Percentiles rank a stretch among this genome's conserved stretches.
Evolutionary conservation across 1,139 yeast species (phyloP).

Genomic region (Saccharomyces uvarum): DNA sequence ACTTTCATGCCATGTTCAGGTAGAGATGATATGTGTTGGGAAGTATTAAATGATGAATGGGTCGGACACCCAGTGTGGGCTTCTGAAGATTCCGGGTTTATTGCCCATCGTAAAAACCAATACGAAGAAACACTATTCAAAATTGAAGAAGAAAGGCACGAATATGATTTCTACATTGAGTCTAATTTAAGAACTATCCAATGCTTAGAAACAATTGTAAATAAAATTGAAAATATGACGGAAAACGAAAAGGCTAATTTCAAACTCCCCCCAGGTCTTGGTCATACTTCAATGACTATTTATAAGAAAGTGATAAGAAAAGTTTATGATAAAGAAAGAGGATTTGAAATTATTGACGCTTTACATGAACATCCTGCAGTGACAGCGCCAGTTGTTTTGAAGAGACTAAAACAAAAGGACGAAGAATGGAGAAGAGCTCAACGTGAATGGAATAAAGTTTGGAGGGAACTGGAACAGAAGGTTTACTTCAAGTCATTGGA

Average conservation of each 20-base stretch:
- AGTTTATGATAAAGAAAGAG: conserved; percentile 88
- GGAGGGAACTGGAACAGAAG: conserved; percentile 97
- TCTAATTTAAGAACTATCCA: conserved; percentile 91
- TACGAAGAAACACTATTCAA: conserved; percentile 92
- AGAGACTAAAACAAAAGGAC: conserved; percentile 90
- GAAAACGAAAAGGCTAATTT: conserved; percentile 80
- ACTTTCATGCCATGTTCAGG: conserved; percentile 98
- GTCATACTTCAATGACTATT: conserved; percentile 82
- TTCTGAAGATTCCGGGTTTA: conserved; percentile 95
- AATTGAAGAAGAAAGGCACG: conserved; percentile 95
- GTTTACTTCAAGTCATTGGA: conserved; percentile 89
- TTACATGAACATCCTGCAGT: conserved; percentile 90
- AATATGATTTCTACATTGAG: conserved; percentile 91
- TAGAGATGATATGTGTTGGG: conserved; percentile 99
- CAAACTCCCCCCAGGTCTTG: conserved; percentile 86
- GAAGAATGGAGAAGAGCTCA: conserved; percentile 99
- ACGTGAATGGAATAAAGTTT: conserved; percentile 97
- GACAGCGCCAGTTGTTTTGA: conserved; percentile 88
- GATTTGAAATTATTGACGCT: conserved; percentile 92
- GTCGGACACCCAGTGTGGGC: conserved; percentile 99
- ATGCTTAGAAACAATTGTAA: conserved; percentile 89
- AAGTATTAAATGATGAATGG: conserved; percentile 96
- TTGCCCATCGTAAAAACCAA: conserved; percentile 95
- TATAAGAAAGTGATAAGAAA: conserved; percentile 89
- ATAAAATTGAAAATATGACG: conserved; percentile 87